Base-by-base conservation (phyloP, 73 alveolate species). In the Paramecium biaurelia region DNA sequence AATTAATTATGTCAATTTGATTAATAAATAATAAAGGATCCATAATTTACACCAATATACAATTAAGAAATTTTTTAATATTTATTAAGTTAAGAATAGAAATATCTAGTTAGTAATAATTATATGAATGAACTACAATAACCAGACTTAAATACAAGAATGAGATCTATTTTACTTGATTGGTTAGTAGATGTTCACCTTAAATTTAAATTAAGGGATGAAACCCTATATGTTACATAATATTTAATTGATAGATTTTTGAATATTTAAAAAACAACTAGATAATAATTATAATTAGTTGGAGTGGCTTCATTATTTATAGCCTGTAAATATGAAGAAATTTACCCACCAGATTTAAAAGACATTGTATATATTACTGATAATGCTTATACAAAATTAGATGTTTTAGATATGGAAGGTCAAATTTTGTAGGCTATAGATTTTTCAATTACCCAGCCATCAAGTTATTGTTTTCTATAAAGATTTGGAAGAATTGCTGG, bases 151-250 rank as follows among this genome's bases (percentile, higher is more conserved):
- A 93, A 93, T 84, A 96, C 93, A 18, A 92, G 93, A 87, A 95
- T 95, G 98, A 90, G 98, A 86, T 92, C 96, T 68, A 95, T 95
- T 5, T 85, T 95, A 30, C 85, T 93, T 4, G 98, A 95, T 89
- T 95, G 98, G 98, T 34, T 95, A 79, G 92, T 95, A 8, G 98
- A 95, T 92, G 98, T 93, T 84, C 97, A 93, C 88, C 85, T 74
- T 28, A 93, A 93, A 70, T 93, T 95, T 57, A 93, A 93, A 24
- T 92, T 93, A 68, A 93, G 93, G 24, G 96, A 95, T 74, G 98
- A 95, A 59, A 95, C 97, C 24, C 86, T 95, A 20, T 93, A 90
- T 92, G 86, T 95, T 87, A 94, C 98, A 8, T 74, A 84, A 53
- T 82, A 92, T 18, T 85, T 95, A 28, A 95, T 95, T 57, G 98